Conservation (phyloP, 2,329 filamentous ascomycete genomes). For the Clonostachys byssicola region DNA sequence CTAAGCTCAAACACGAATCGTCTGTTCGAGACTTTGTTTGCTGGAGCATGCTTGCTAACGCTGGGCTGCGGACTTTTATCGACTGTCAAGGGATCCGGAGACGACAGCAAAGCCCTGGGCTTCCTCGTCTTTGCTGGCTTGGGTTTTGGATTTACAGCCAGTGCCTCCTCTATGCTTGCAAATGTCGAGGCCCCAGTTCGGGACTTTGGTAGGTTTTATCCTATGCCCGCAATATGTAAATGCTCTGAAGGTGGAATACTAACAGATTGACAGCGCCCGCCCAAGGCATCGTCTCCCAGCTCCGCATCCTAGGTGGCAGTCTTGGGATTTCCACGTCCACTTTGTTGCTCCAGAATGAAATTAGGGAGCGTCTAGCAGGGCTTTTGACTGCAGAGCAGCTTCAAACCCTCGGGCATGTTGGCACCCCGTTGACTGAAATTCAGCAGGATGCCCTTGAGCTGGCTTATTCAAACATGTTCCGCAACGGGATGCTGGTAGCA, state of each 20-base stretch:
- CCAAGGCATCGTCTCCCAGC: slow-evolving; percentile 47
- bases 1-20: slow-evolving; percentile 35
- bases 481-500: slow-evolving; percentile 39
- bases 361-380: slow-evolving; percentile 16
- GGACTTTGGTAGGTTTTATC: slow-evolving; percentile 35
- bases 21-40: slow-evolving; percentile 35
- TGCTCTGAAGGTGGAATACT: slow-evolving; percentile 1
- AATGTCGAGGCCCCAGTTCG: slow-evolving; percentile 31
- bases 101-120: slow-evolving; percentile 41
- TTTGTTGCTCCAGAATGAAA: slow-evolving; percentile 31
- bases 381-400: slow-evolving; percentile 19
- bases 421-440: slow-evolving; percentile 12
- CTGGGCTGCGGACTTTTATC: slow-evolving; percentile 43
- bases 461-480: slow-evolving; percentile 39
- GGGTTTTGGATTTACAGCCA: slow-evolving; percentile 44
- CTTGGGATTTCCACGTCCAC: slow-evolving; percentile 50
- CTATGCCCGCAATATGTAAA: neutral
- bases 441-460: slow-evolving; percentile 24
- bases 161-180: slow-evolving; percentile 41
- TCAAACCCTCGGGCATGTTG: slow-evolving; percentile 12
- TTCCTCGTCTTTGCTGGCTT: slow-evolving; percentile 47
- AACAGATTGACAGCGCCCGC: slow-evolving; percentile 32
- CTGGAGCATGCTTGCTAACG: slow-evolving; percentile 34
- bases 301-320: slow-evolving; percentile 47
- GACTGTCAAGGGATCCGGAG: slow-evolving; percentile 18